Base-by-base conservation (phyloP, 768 basidiomycete genomes). In the Auricularia heimuer region DNA sequence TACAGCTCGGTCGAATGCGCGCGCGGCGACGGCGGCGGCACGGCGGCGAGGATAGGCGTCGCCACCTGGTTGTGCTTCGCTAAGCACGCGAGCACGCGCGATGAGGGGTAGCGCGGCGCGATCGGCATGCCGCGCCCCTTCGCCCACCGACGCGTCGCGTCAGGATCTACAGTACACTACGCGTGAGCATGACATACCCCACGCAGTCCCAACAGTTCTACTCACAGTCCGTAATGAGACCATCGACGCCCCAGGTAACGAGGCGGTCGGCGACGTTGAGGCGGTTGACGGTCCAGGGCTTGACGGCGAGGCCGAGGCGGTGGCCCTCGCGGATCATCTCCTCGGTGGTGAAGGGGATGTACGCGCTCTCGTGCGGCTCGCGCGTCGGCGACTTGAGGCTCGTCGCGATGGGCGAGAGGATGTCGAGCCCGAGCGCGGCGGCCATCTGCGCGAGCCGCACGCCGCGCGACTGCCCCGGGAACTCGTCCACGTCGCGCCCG, bases 261-360 rank as follows among this genome's bases (percentile, higher is more conserved):
- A 92, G 71, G 67, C 85, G 79, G n/a, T 88, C 83, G 2, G 82
- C 81, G 44, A 84, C 76, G 69, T 82, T 85, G 65, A 88, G 75
- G 21, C 79, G 76, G 71, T 91, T 84, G 65, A 87, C 88, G 36
- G 90, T 92, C 85, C 86, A 92, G 4, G 89, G 88, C 66, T 85
- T 84, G 56, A 92, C 85, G 11, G 72, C 66, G 71, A 92, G 71
- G 3, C 84, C 85, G 36, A 88, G 78, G 42, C 78, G 66, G 70
- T 91, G 90, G 0, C 89, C 85, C 62, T 80, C 77, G 54, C 80
- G 77, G 34, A 92, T 79, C 89, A 92, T 90, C 24, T 78, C 81
- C 71, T 79, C 75, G 2, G 87, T 89, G 1, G 84, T 84, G 69
- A 91, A 90, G 3, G 82, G 73, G 61, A 79, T 73, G 66, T 78